phyloP scores from a whole-genome alignment of 768 basidiomycete genomes.

The Tulasnella sp. region DNA sequence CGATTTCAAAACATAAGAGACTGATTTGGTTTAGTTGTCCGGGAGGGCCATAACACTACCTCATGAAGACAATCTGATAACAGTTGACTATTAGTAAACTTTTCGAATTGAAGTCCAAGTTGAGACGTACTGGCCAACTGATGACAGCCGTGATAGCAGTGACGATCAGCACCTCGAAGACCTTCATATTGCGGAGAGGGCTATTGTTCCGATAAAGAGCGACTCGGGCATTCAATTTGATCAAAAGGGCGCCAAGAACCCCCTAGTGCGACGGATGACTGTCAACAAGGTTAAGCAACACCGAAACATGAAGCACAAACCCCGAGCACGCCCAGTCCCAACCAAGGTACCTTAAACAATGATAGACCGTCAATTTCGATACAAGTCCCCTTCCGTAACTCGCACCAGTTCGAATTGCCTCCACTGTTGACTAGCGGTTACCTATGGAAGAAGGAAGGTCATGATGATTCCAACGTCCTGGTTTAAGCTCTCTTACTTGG shows the following conservation, averaged over 20 bases:
- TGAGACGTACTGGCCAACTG: conserved; percentile 52
- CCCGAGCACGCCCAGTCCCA: conserved; percentile 57
- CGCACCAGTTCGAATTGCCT: conserved; percentile 66
- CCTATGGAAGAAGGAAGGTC: conserved; percentile 37
- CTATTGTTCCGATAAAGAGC: conserved; percentile 60
- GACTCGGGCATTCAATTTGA: conserved; percentile 59
- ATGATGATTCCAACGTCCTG: not conserved
- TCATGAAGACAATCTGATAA: conserved; percentile 59
- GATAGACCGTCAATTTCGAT: not conserved
- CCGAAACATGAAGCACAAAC: conserved; percentile 38
- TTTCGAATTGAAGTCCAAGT: not conserved
- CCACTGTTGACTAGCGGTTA: conserved; percentile 61
- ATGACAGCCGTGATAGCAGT: conserved; percentile 66
- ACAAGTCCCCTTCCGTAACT: not conserved
- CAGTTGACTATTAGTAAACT: not conserved
- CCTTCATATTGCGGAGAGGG: conserved; percentile 54
- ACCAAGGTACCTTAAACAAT: conserved; percentile 61
- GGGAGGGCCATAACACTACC: conserved; percentile 38
- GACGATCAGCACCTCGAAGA: conserved; percentile 59
- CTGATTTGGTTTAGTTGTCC: not conserved
- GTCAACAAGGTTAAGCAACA: not conserved
- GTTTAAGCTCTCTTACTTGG: conserved; percentile 44
- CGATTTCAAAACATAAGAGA: not conserved
- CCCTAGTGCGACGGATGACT: conserved; percentile 45
- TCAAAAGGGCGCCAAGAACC: conserved; percentile 59